Evolutionary conservation across 2,329 filamentous ascomycete species (phyloP).

Genomic region (Xylaria sp.): DNA sequence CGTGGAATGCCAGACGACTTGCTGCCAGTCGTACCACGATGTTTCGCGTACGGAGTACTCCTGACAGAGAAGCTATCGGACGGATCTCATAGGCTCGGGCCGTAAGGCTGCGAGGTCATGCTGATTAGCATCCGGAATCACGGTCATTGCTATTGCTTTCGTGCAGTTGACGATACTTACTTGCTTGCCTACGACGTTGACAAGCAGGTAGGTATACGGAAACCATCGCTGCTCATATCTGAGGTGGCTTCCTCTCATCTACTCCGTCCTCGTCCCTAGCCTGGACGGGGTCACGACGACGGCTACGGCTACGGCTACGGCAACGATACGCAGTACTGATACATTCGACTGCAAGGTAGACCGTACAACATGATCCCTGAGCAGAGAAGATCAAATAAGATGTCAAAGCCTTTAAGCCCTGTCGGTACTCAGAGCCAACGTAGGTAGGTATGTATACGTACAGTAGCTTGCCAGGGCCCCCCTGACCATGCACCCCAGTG

Average conservation of each 20-base stretch:
- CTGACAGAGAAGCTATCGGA: constrained; percentile 3
- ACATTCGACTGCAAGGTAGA: neutral
- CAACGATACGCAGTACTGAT: neutral
- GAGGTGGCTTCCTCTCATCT: neutral
- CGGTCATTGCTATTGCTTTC: neutral
- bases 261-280: neutral
- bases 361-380: constrained; percentile 18
- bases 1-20: neutral
- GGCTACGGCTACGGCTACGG: too few relatives aligned
- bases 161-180: neutral
- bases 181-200: too few relatives aligned
- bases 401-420: constrained; percentile 31
- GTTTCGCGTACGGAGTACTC: constrained; percentile 2
- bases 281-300: neutral
- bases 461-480: constrained; percentile 24
- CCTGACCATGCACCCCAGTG: constrained; percentile 31
- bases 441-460: neutral
- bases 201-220: too few relatives aligned
- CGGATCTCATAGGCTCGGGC: constrained; percentile 5
- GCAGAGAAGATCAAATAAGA: constrained; percentile 17
- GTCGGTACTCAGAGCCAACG: constrained; percentile 28
- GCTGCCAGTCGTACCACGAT: constrained; percentile 7
- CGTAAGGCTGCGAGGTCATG: constrained; percentile 16
- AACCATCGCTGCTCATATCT: neutral
- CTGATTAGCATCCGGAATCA: constrained; percentile 1